phyloP scores from a whole-genome alignment of 768 basidiomycete genomes.

The Saitozyma podzolica region DNA sequence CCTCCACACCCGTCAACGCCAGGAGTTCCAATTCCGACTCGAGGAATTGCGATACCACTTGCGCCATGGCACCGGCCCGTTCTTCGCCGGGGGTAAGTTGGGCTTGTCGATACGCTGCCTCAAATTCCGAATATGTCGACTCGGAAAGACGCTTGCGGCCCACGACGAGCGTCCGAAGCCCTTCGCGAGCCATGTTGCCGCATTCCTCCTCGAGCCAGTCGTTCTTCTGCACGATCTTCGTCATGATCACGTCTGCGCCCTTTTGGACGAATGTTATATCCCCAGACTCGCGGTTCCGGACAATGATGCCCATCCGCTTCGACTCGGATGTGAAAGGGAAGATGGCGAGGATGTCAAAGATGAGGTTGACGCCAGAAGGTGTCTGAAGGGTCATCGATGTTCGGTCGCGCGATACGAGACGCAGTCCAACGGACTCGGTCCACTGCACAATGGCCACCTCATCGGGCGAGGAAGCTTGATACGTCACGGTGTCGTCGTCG shows the following conservation, averaged over 20 bases:
- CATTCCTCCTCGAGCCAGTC: constrained; percentile 99
- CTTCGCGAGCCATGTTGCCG: constrained; percentile 97
- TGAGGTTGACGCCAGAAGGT: constrained; percentile 64
- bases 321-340: constrained; percentile 99
- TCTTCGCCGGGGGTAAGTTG: constrained; percentile 69
- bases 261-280: constrained; percentile 92
- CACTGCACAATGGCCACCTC: constrained; percentile 98
- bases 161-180: constrained; percentile 89
- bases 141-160: constrained; percentile 73
- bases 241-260: constrained; percentile 98
- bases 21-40: constrained; percentile 89
- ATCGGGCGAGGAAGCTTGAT: constrained; percentile 97
- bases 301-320: constrained; percentile 97
- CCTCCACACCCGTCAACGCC: constrained; percentile 97
- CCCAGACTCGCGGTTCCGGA: constrained; percentile 71
- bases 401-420: constrained; percentile 83
- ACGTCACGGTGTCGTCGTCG: constrained; percentile 91
- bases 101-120: constrained; percentile 69
- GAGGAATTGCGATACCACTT: constrained; percentile 71
- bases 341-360: constrained; percentile 84
- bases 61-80: constrained; percentile 75
- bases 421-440: constrained; percentile 92
- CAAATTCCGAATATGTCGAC: constrained; percentile 73
- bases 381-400: constrained; percentile 81
- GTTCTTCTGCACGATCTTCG: constrained; percentile 87